Evolutionary conservation across 2,329 filamentous ascomycete species (phyloP), one percentile per base, ranked within the genome.

Genomic region (Daldinia sp.): DNA sequence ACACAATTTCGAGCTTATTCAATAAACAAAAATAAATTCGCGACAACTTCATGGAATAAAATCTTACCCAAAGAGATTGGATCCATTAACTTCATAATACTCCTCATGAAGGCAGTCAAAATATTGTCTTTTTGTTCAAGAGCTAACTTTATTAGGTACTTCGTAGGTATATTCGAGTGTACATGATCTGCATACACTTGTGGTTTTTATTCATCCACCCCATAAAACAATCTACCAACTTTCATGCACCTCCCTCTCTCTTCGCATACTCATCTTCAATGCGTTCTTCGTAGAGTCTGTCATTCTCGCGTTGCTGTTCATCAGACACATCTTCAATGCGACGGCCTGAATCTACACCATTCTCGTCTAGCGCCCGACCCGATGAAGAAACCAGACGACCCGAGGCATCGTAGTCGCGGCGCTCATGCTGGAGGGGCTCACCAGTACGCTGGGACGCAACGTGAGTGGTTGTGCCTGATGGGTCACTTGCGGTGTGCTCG

Each of bases 211-310:
- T 15, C 30, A 53, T 18, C 50, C 50, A 18, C 42, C 20, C 60
- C 56, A 2, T 37, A 12, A 15, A 54, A 1, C 39, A 1, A 33
- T 33, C 54, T 20, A 10, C 28, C n/a, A 39, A 33, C 15, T 60
- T 60, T 58, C 60, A 73, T 15, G 69, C 69, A 15, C 69, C 71
- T 7, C 71, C 69, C 33, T 73, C 67, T 46, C 69, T 66, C 67
- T 72, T 72, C 7, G 71, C 67, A 51, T 72, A 70, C 55, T 73
- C 69, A 48, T 72, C 71, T 58, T 70, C 62, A 9, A 70, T 71
- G 15, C 71, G 67, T 55, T 73, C 69, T 35, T 68, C 60, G 30
- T 73, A 73, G 4, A 73, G 28, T 26, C 18, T 60, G 18, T 70
- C 64, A 3, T 70, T 71, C 33, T 73, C 67, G 6, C 60, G 46